Percentiles rank a stretch among this genome's conserved stretches.
Conservation (phyloP, 2,329 filamentous ascomycete species). For the Cytospora piceae region DNA sequence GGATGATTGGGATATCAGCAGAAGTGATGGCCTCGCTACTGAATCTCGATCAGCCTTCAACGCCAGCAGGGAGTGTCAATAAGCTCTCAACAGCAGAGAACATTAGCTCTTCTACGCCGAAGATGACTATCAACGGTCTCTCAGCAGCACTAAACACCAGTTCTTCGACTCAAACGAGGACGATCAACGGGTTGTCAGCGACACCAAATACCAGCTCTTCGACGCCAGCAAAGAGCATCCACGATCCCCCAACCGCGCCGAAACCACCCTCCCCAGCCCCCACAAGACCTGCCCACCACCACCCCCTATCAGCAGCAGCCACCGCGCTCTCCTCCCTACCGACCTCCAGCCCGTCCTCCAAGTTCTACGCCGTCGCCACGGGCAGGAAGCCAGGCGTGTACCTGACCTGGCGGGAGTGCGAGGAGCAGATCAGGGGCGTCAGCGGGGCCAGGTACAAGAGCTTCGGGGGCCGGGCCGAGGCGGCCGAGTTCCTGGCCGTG, state of each 20-base stretch:
- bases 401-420: neutral
- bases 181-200: neutral
- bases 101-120: neutral
- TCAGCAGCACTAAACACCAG: neutral
- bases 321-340: neutral
- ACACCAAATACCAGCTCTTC: too few relatives aligned
- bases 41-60: neutral
- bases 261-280: neutral
- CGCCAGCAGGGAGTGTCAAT: neutral
- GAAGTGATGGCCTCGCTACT: neutral
- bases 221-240: too few relatives aligned
- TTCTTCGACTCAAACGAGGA: neutral
- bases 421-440: neutral
- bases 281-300: too few relatives aligned
- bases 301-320: too few relatives aligned
- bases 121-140: neutral
- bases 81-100: neutral
- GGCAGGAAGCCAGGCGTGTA: slow-evolving; percentile 8
- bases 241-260: neutral
- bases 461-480: neutral
- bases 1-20: neutral
- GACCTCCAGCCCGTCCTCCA: neutral
- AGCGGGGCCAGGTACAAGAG: slow-evolving; percentile 2
- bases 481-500: slow-evolving; percentile 7
- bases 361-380: slow-evolving; percentile 12